Evolutionary conservation across 176 grass and related monocot species (phyloP).

Genomic region (Oryza meyeriana): DNA sequence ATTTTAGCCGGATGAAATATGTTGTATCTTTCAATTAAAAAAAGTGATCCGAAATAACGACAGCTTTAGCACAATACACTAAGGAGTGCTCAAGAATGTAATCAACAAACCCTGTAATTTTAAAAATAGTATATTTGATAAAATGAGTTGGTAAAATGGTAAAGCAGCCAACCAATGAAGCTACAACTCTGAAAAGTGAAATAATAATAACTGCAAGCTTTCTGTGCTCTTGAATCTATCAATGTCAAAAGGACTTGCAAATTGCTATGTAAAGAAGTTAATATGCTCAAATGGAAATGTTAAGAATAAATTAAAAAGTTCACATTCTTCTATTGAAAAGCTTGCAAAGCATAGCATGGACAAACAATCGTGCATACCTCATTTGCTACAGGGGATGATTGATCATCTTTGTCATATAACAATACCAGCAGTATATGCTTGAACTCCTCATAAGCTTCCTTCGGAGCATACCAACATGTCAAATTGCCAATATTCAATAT

Average conservation of each 20-base stretch:
- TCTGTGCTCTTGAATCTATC: background rate
- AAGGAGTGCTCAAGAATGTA: background rate
- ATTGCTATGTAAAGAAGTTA: constrained; percentile 8
- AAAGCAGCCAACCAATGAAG: background rate
- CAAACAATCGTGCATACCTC: constrained; percentile 51
- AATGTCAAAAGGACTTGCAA: background rate
- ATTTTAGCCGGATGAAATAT: constrained; percentile 27
- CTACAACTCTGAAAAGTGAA: background rate
- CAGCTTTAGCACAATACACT: background rate
- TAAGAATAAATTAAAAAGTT: background rate
- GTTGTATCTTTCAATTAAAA: background rate
- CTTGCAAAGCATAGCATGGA: background rate
- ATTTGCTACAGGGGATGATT: constrained; percentile 74
- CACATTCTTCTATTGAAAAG: constrained; percentile 1
- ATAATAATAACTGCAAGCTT: background rate
- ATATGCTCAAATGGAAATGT: background rate
- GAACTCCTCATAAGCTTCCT: constrained; percentile 99
- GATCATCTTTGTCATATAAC: constrained; percentile 88
- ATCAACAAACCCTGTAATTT: background rate
- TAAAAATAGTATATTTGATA: background rate
- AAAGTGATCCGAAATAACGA: background rate
- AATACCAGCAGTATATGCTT: constrained; percentile 96
- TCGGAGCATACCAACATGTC: constrained; percentile 35
- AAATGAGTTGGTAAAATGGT: background rate
- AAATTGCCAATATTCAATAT: constrained; percentile 31